Evolutionary conservation across 768 basidiomycete species (phyloP).

Genomic region (Mycena sanguinolenta): DNA sequence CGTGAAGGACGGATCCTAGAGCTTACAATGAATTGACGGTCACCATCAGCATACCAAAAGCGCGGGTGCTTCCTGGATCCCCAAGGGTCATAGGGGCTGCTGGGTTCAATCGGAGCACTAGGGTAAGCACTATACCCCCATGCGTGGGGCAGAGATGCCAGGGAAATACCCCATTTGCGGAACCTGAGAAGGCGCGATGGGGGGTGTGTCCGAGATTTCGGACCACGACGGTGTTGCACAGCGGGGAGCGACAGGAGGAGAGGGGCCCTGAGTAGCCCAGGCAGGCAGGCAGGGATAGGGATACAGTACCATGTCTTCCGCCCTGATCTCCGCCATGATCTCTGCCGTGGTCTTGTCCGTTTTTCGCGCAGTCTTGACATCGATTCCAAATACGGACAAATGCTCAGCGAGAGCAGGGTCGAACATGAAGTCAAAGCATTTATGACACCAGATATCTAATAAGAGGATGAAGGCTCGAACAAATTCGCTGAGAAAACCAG

Average conservation of each 20-base stretch:
- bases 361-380: conserved; percentile 84
- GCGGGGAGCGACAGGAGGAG: no score
- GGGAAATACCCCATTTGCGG: background rate
- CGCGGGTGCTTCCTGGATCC: conserved; percentile 32
- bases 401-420: conserved; percentile 66
- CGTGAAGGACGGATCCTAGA: background rate
- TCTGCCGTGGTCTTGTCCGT: conserved; percentile 98
- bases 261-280: no score
- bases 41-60: conserved; percentile 43
- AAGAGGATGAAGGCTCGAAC: background rate
- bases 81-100: background rate
- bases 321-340: no score
- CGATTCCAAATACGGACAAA: conserved; percentile 88
- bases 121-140: background rate
- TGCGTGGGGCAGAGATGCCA: background rate
- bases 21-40: conserved; percentile 38
- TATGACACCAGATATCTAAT: conserved; percentile 93
- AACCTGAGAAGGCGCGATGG: background rate
- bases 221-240: no score
- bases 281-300: no score
- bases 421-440: conserved; percentile 76
- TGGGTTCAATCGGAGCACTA: background rate
- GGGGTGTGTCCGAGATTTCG: background rate
- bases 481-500: background rate
- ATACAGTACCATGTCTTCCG: no score